Percentiles rank a stretch among this genome's conserved stretches.
phyloP scores from a whole-genome alignment of 805 yeast species.

The Candida gorgasii region DNA sequence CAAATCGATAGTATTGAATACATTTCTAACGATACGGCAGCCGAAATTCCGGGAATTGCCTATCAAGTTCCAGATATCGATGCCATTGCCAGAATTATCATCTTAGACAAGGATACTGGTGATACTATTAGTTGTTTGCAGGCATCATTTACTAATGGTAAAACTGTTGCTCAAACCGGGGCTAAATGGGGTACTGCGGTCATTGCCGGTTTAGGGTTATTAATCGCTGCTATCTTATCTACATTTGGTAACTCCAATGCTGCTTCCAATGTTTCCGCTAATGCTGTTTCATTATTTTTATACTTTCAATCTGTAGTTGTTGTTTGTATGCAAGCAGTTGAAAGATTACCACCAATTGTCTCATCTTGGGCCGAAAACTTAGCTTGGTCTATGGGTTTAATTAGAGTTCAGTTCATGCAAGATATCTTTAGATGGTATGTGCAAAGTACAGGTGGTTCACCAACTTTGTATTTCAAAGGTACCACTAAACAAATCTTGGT shows the following conservation, averaged over 20 bases:
- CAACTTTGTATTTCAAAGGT: conserved; percentile 64
- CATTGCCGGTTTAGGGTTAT: conserved; percentile 82
- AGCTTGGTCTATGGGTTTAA: conserved; percentile 94
- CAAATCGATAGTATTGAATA: conserved; percentile 73
- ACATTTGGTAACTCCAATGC: conserved; percentile 86
- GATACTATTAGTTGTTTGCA: conserved; percentile 70
- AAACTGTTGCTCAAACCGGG: conserved; percentile 75
- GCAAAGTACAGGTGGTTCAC: conserved; percentile 87
- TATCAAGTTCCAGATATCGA: conserved; percentile 85
- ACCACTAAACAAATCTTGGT: conserved; percentile 68
- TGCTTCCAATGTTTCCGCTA: conserved; percentile 86
- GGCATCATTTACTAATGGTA: conserved; percentile 72
- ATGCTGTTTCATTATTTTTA: conserved; percentile 76
- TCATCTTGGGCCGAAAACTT: conserved; percentile 89
- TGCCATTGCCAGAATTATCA: conserved; percentile 64
- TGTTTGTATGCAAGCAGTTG: conserved; percentile 81
- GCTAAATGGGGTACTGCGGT: conserved; percentile 95
- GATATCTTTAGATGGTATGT: conserved; percentile 80
- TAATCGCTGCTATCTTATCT: conserved; percentile 78
- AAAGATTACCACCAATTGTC: conserved; percentile 88
- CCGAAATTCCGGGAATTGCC: conserved; percentile 78
- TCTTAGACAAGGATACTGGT: conserved; percentile 41
- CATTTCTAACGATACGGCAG: conserved; percentile 48
- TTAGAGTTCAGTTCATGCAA: conserved; percentile 80
- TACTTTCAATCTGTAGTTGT: conserved; percentile 90